Evolutionary conservation across 2,329 filamentous ascomycete genomes (phyloP), one percentile per base, ranked within the genome.

Genomic region (Gliomastix tumulicola): DNA sequence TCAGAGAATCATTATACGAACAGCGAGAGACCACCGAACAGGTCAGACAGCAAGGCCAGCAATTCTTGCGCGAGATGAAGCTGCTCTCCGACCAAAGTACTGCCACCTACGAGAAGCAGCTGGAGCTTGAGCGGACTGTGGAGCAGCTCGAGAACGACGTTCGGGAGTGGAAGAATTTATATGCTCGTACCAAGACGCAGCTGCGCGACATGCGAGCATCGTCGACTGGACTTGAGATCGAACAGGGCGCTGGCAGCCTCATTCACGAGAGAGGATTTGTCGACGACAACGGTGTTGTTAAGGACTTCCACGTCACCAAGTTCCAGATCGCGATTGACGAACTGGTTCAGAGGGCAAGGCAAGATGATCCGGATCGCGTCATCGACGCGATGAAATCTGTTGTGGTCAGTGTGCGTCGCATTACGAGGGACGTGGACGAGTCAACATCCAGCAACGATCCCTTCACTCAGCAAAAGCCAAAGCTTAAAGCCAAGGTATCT

Each of bases 261-360:
- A 62, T 80, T 28, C 75, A 76, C 35, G 79, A 86, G 36, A 75
- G 74, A 51, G 77, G 72, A 19, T 82, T 92, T 45, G 73, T 76
- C 17, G 74, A 83, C 25, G 75, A 82, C 11, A 75, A 80, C 41
- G 92, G 92, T 6, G 59, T 92, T 17, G 79, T 98, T 49, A 89
- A 86, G 61, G 92, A 96, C 59, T 76, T 96, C 11, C 85, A 96
- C 55, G 79, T 98, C 46, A 96, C 90, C 35, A 89, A 87, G 53
- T 97, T 95, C 66, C 92, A 98, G 59, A 82, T 97, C 41, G 78
- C 88, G 17, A 85, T 98, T 42, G 90, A 98, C 54, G 90, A 97
- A 50, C 71, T 97, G 27, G 70, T 98, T 23, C 82, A 82, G 44
- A 76, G 73, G 28, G 88, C 88, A 15, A 80, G 89, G 34, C 71